Percentiles rank a stretch among this genome's conserved stretches.
Conservation (phyloP, 2,329 filamentous ascomycete genomes). For the Ustulina deusta region DNA sequence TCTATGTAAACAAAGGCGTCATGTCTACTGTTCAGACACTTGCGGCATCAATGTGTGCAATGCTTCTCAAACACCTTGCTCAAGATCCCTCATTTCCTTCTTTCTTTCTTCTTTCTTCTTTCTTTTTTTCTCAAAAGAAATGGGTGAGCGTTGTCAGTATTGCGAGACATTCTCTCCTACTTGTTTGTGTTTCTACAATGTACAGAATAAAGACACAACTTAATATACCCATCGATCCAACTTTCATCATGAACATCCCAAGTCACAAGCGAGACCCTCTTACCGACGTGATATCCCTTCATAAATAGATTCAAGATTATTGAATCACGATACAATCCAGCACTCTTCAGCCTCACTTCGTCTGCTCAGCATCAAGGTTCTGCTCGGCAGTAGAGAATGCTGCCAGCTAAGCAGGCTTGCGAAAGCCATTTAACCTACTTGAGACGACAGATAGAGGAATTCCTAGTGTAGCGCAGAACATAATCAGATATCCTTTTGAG, state of each 20-base stretch:
- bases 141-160: neutral
- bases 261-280: neutral
- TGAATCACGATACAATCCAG: neutral
- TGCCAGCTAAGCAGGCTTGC: no score
- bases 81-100: neutral
- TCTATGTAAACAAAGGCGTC: neutral
- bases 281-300: no score
- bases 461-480: no score
- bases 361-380: neutral
- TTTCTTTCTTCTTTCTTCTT: no score
- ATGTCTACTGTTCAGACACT: neutral
- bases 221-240: neutral
- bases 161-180: neutral
- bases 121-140: no score
- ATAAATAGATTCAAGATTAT: neutral
- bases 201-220: neutral
- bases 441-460: no score
- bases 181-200: neutral
- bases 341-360: neutral
- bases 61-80: neutral
- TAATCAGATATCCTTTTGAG: no score
- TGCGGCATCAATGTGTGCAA: neutral
- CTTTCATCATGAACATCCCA: neutral
- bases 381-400: neutral
- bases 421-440: no score